A percentile compares a stretch with the other conserved stretches of the same genome.
Evolutionary conservation across 352 stramenopile species (phyloP).

Genomic region (Thalassiosira mediterranea): DNA sequence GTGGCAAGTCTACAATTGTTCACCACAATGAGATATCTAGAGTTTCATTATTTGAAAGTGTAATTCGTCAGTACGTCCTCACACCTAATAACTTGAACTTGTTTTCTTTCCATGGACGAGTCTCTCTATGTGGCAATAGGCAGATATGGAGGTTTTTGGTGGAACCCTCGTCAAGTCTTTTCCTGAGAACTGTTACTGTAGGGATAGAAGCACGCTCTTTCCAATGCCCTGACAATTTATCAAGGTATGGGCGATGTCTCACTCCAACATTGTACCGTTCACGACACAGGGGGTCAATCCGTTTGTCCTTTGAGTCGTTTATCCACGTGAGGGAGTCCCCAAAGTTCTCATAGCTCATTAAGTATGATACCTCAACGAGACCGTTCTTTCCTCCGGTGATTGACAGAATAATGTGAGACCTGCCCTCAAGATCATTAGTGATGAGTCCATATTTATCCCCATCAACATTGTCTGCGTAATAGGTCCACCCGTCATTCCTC

Average conservation of each 20-base stretch:
- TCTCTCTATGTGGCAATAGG: conserved; percentile 21
- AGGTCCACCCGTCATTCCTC: conserved; percentile 39
- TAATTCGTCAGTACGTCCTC: conserved; percentile 17
- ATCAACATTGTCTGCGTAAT: conserved; percentile 33
- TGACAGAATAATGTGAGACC: conserved; percentile 26
- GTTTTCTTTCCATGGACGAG: not conserved
- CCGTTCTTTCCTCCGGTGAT: conserved; percentile 33
- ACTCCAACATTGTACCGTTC: not conserved
- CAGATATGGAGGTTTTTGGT: conserved; percentile 45
- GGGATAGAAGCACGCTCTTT: conserved; percentile 26
- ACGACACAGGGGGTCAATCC: not conserved
- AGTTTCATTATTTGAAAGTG: no score
- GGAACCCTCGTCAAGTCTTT: conserved; percentile 33
- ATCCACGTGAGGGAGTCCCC: conserved; percentile 46
- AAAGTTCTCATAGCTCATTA: conserved; percentile 54
- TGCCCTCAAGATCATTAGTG: conserved; percentile 6
- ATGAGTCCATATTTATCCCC: conserved; percentile 47
- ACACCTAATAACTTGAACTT: conserved; percentile 38
- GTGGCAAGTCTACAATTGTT: no score
- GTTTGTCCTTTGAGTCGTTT: conserved; percentile 14
- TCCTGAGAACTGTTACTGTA: conserved; percentile 33
- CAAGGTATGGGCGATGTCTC: not conserved
- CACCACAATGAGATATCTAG: no score
- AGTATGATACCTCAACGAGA: conserved; percentile 36
- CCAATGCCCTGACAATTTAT: conserved; percentile 13